These are phyloP conservation scores for Calonectria multiphialidica DNA, from an alignment of 2,329 filamentous ascomycete species.

Conservation along the genomic window DNA sequence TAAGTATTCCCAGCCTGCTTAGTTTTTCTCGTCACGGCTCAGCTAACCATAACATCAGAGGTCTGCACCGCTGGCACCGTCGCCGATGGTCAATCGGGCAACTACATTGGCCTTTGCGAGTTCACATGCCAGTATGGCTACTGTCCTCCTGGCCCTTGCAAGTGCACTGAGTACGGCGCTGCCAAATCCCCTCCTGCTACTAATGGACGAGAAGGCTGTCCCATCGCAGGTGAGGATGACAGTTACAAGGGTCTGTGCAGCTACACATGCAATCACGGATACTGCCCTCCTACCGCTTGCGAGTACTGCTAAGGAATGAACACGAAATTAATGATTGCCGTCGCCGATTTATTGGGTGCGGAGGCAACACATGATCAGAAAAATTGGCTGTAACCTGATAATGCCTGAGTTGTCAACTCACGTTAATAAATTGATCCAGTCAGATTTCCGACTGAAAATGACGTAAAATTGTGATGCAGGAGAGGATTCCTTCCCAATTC, in stretches of 20 bases:
- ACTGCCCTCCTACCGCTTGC: constrained; percentile 54
- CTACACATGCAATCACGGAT: constrained; percentile 59
- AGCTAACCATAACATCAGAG: constrained; percentile 7
- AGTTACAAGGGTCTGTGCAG: constrained; percentile 59
- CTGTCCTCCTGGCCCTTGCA: constrained; percentile 49
- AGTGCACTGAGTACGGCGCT: constrained; percentile 47
- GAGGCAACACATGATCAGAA: too few relatives aligned
- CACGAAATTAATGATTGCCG: too few relatives aligned
- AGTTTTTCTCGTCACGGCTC: neutral
- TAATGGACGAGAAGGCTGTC: constrained; percentile 48
- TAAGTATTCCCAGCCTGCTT: neutral
- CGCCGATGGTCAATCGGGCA: constrained; percentile 44
- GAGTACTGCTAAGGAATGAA: constrained; percentile 23
- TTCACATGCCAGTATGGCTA: constrained; percentile 49
- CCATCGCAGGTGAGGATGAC: constrained; percentile 46
- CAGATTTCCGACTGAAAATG: too few relatives aligned
- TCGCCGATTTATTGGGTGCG: too few relatives aligned
- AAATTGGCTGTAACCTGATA: too few relatives aligned
- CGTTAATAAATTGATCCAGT: too few relatives aligned
- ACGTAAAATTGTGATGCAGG: too few relatives aligned
- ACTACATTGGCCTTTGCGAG: constrained; percentile 51
- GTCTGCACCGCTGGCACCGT: constrained; percentile 44
- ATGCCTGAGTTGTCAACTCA: too few relatives aligned
- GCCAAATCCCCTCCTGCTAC: constrained; percentile 39
- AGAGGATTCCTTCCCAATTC: too few relatives aligned